Base-by-base conservation (phyloP, 1,284 basidiomycete genomes). In the Xerocomus subilludens region DNA sequence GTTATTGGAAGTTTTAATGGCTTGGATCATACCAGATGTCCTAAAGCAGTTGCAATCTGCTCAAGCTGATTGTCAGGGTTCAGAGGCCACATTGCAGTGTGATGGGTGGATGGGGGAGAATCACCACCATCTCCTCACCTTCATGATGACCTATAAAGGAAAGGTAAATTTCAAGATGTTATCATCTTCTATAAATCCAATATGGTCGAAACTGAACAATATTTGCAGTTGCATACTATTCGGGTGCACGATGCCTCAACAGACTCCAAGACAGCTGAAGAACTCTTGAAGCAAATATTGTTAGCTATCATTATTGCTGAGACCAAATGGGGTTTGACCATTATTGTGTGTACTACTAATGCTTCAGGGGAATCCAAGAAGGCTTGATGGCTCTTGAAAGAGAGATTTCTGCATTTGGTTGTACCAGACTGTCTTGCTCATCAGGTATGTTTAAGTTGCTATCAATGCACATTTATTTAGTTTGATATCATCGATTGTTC, bases 351-450 rank as follows among this genome's bases (percentile, higher is more conserved):
- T 42, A 42, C 38, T n/a, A 75, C 74, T 32, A 58, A 58, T 58
- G 38, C 66, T 13, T 67, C 42, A 5, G 66, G 66, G 2, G 32
- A 58, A 14, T 67, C 66, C 6, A 2, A 6, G 13, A 67, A 67
- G 47, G 66, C 55, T 2, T 18, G 16, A 5, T 16, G 10, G 0
- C 66, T 58, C 9, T 65, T 77, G 3, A n/a, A 14, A 7, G 30
- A 51, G 9, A 64, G 63, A 25, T 72, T 38, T 35, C 76, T 73
- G 14, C 35, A 66, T 36, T 16, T 77, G 25, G 70, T 77, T 23
- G 66, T 68, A 3, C 70, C 60, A 11, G 70, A 77, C 33, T 77
- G 75, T 30, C 42, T 72, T 6, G 55, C 73, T 23, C 76, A 77
- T 59, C 72, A 77, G 72, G 70, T 77, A 62, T 58, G 38, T 56